A percentile compares a stretch with the other conserved stretches of the same genome.
These are phyloP conservation scores for Saccharomyces hybrid DNA, from an alignment of 1,139 yeast genomes.

Conservation along the genomic window DNA sequence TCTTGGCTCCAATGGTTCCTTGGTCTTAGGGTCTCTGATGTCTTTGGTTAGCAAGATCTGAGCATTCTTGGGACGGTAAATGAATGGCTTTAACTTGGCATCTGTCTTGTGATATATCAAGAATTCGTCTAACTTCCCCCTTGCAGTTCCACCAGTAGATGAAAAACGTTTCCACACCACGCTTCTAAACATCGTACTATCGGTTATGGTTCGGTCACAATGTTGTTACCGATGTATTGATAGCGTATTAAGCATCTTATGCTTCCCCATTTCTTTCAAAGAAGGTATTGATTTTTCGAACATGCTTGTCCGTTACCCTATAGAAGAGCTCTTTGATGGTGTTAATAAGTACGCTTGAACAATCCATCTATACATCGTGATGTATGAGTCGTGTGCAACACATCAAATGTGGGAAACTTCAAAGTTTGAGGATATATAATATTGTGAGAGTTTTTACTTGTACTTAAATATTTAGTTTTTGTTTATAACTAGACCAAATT, in stretches of 20 bases:
- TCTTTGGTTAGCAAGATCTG: slow-evolving; percentile 50
- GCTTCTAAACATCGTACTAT: neutral
- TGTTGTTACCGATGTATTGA: neutral
- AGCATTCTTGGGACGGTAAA: slow-evolving; percentile 41
- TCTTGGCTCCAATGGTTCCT: slow-evolving; percentile 36
- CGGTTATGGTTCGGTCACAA: neutral
- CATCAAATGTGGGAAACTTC: neutral
- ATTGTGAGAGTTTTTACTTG: neutral
- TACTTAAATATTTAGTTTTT: neutral
- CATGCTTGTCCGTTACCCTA: neutral
- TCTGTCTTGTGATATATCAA: slow-evolving; percentile 21
- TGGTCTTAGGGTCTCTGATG: slow-evolving; percentile 39
- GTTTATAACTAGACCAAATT: slow-evolving; percentile 25
- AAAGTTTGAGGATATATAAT: neutral
- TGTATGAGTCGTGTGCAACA: neutral
- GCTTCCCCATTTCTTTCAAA: neutral
- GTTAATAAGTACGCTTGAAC: neutral
- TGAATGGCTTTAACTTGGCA: slow-evolving; percentile 33
- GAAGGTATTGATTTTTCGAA: neutral
- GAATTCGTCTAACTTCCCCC: slow-evolving; percentile 18
- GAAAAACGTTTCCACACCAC: slow-evolving; percentile 9
- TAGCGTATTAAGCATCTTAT: neutral
- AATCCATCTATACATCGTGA: neutral
- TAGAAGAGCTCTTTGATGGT: neutral
- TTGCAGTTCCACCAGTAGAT: slow-evolving; percentile 8